Percentiles rank a stretch among this genome's conserved stretches.
Evolutionary conservation across 2,329 filamentous ascomycete species (phyloP).

Genomic region (Tolypocladium cylindrosporum): DNA sequence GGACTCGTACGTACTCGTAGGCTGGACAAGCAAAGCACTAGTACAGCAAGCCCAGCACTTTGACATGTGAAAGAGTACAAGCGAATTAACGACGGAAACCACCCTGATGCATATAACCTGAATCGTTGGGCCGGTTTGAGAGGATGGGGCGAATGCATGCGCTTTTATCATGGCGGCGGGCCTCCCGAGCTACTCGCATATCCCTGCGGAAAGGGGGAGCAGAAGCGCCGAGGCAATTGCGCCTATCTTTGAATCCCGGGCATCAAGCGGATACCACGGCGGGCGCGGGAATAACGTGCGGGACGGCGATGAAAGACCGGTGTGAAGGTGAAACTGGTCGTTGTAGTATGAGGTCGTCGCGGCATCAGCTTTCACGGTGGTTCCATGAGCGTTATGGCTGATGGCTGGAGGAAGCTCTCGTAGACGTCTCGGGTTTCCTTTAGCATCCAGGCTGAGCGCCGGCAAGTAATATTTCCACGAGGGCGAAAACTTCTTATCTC

Average conservation of each 20-base stretch:
- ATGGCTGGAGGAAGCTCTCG: neutral
- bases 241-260: neutral
- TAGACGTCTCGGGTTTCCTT: neutral
- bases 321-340: neutral
- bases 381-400: neutral
- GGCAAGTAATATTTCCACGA: neutral
- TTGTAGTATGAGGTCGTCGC: neutral
- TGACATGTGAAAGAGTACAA: neutral
- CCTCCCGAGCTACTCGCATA: neutral
- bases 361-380: neutral
- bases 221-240: conserved; percentile 8
- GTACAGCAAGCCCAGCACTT: neutral
- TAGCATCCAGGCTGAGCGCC: neutral
- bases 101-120: neutral
- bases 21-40: neutral
- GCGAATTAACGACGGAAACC: neutral
- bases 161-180: neutral
- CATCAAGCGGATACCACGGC: neutral
- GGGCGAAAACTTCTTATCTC: neutral
- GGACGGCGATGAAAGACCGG: neutral
- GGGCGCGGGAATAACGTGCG: neutral
- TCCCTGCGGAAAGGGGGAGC: neutral
- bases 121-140: neutral
- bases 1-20: neutral
- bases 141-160: neutral